A percentile compares a stretch with the other conserved stretches of the same genome.
Evolutionary conservation across 768 basidiomycete genomes (phyloP).

Genomic region (Pleurotus ostreatus): DNA sequence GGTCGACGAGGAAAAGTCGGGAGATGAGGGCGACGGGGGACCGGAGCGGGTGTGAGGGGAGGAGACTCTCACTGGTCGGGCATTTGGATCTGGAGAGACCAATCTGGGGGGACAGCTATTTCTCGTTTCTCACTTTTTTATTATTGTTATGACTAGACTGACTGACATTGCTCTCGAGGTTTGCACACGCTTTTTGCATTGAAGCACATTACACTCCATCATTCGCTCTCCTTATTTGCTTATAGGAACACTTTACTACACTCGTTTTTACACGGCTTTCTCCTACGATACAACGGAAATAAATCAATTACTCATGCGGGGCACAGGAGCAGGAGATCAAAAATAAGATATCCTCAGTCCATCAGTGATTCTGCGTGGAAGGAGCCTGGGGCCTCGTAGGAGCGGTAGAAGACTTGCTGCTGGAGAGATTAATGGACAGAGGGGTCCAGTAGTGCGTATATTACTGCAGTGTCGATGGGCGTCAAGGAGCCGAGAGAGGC

Average conservation of each 20-base stretch:
- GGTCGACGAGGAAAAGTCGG: neutral
- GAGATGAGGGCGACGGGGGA: slow-evolving; percentile 5
- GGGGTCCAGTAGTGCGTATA: too few species aligned
- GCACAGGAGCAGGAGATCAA: too few species aligned
- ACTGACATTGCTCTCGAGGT: neutral
- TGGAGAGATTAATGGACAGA: too few species aligned
- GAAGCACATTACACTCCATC: neutral
- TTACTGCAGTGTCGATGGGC: too few species aligned
- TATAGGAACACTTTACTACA: neutral
- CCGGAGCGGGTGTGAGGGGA: slow-evolving; percentile 9
- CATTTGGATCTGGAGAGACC: slow-evolving; percentile 9
- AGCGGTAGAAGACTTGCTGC: too few species aligned
- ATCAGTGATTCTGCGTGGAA: too few species aligned
- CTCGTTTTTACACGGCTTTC: neutral
- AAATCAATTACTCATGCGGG: too few species aligned
- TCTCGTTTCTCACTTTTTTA: slow-evolving; percentile 1
- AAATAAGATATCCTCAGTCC: too few species aligned
- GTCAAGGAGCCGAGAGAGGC: too few species aligned
- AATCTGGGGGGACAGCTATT: slow-evolving; percentile 15
- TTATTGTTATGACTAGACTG: slow-evolving; percentile 8
- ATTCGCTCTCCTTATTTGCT: neutral
- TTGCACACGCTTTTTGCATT: neutral
- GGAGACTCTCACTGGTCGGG: slow-evolving; percentile 3
- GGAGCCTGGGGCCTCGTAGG: too few species aligned
- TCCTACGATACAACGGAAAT: neutral